Evolutionary conservation across 352 stramenopile species (phyloP), one percentile per base, ranked within the genome.

Genomic region (Phytophthora colocasiae): DNA sequence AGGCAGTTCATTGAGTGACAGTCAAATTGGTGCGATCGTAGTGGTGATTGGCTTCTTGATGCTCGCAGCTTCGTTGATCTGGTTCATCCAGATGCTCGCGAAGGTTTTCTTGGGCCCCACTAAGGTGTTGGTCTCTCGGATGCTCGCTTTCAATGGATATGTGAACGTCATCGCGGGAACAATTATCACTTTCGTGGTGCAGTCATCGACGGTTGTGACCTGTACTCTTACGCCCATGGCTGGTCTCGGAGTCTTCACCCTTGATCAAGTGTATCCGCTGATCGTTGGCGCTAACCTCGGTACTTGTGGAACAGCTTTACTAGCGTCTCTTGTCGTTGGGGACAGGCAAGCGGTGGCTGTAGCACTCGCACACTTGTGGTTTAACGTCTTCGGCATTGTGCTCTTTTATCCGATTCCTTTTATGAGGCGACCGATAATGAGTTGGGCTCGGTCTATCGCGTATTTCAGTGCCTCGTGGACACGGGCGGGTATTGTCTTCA

Each of bases 241-340:
- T 22, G 93, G 90, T 46, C 75, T 97, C 7, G 87, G 83, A 39
- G 78, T 96, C 14, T 80, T 98, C 63, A 85, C 78, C 11, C 72
- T 98, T 11, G 87, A 97, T 44, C 85, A 87, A 54, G 94, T 97
- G 67, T 89, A 93, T 58, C 91, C 91, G 15, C 53, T 98, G n/a
- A 91, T 93, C 54, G 66, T 98, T n/a, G 93, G 91, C 46, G 86
- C 93, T 52, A 98, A 98, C 63, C 77, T 98, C 54, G 93, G 92
- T 24, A 97, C 93, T 17, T 97, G 90, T 5, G 73, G 88, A 7
- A 97, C 90, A 46, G 89, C 78, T n/a, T 56, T 98, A 34, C 60
- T 98, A 17, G 89, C 92, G 44, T 77, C 91, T 12, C 59, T 97
- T 29, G 91, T 98, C 17, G 91, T 88, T 40, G 80, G 77, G 31